Conservation (phyloP, 192 early-diverging fungal species). For the Coemansia sp. region DNA sequence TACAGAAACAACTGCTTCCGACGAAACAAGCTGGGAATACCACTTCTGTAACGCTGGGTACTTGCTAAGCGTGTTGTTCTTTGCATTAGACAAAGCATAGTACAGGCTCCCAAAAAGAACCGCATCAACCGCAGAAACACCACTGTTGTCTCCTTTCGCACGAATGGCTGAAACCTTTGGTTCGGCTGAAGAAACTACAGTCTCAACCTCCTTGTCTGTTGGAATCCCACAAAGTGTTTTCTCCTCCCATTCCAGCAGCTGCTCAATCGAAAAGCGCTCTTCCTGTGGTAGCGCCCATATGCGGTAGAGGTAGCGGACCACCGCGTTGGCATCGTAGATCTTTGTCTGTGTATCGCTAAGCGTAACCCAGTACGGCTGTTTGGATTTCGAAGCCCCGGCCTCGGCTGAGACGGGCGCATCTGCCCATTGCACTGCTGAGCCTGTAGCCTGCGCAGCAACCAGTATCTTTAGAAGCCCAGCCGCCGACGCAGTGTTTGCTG, state of each 20-base stretch:
- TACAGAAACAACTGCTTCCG: slow-evolving; percentile 21
- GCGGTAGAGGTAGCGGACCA: slow-evolving; percentile 45
- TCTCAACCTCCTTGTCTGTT: slow-evolving; percentile 26
- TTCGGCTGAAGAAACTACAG: slow-evolving; percentile 22
- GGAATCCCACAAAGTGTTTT: slow-evolving; percentile 33
- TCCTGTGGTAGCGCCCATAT: slow-evolving; percentile 21
- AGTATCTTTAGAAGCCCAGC: slow-evolving; percentile 53
- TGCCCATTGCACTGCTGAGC: slow-evolving; percentile 22
- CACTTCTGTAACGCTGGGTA: slow-evolving; percentile 34
- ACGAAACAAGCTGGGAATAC: slow-evolving; percentile 23
- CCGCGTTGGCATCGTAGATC: slow-evolving; percentile 53
- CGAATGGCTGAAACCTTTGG: slow-evolving; percentile 12
- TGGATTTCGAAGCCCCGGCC: slow-evolving; percentile 28
- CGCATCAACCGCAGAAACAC: slow-evolving; percentile 24
- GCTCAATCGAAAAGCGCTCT: slow-evolving; percentile 38
- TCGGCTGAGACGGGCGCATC: slow-evolving; percentile 7
- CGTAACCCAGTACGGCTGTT: slow-evolving; percentile 38
- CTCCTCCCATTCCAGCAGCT: slow-evolving; percentile 54
- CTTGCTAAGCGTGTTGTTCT: slow-evolving; percentile 15
- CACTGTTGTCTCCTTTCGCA: slow-evolving; percentile 1
- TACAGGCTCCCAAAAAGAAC: slow-evolving; percentile 48
- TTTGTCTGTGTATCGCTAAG: slow-evolving; percentile 21
- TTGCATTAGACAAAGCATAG: slow-evolving; percentile 34
- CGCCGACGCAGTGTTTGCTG: slow-evolving; percentile 50
- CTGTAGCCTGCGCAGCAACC: slow-evolving; percentile 38